These are phyloP conservation scores for Immersiella caudata DNA, from an alignment of 495 filamentous ascomycete genomes.

Conservation along the genomic window DNA sequence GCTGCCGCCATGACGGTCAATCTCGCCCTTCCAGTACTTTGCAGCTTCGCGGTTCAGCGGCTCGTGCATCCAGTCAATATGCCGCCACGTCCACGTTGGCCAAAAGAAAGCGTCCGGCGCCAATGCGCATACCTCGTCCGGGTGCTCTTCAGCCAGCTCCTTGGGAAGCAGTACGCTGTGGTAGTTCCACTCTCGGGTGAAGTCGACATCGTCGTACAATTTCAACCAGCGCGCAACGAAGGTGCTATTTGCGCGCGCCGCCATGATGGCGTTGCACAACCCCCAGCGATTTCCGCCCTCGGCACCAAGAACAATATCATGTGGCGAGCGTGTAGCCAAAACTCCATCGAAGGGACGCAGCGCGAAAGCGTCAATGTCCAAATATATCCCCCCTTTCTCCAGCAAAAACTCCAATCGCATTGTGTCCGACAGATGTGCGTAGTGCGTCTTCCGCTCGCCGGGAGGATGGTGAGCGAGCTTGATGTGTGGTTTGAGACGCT, in stretches of 20 bases:
- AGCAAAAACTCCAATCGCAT: slow-evolving; percentile 47
- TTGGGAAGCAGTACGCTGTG: slow-evolving; percentile 49
- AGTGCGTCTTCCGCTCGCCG: slow-evolving; percentile 40
- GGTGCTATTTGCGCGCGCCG: slow-evolving; percentile 43
- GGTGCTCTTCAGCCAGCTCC: slow-evolving; percentile 40
- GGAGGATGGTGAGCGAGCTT: slow-evolving; percentile 48
- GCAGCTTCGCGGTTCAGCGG: slow-evolving; percentile 37
- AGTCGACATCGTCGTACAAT: slow-evolving; percentile 43
- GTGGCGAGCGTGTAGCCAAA: slow-evolving; percentile 39
- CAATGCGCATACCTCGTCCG: slow-evolving; percentile 46
- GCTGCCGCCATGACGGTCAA: slow-evolving; percentile 42
- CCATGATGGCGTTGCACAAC: slow-evolving; percentile 51
- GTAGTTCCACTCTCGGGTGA: slow-evolving; percentile 50
- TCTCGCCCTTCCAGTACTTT: slow-evolving; percentile 39
- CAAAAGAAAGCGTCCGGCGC: slow-evolving; percentile 52
- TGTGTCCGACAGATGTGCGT: slow-evolving; percentile 49
- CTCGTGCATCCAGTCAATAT: slow-evolving; percentile 53
- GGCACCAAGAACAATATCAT: slow-evolving; percentile 48
- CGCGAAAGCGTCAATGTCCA: slow-evolving; percentile 49
- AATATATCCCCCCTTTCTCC: slow-evolving; percentile 49
- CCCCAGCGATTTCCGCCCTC: slow-evolving; percentile 52
- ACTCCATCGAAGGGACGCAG: slow-evolving; percentile 43
- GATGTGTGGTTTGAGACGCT: slow-evolving; percentile 41
- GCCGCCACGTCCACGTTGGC: slow-evolving; percentile 53
- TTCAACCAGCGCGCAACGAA: slow-evolving; percentile 50